Conservation (phyloP, 1,284 basidiomycete genomes). For the Cryptococcus sp. region DNA sequence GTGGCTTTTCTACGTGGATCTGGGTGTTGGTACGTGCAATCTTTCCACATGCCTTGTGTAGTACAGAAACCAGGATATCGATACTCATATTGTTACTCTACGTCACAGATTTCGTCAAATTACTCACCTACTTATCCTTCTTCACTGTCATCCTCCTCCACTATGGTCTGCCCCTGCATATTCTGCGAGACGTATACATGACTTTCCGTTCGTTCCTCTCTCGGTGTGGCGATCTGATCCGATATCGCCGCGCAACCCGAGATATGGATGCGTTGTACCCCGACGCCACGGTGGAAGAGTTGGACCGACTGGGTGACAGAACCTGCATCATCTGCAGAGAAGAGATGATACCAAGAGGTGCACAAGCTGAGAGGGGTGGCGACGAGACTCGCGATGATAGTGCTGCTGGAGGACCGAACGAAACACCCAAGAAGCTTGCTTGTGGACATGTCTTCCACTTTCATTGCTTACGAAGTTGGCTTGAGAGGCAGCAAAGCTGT, state of each 20-base stretch:
- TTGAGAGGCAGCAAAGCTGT: constrained; percentile 89
- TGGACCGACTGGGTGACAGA: constrained; percentile 75
- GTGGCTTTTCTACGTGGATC: constrained; percentile 92
- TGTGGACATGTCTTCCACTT: constrained; percentile 99
- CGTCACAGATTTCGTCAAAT: constrained; percentile 80
- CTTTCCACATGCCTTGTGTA: constrained; percentile 4
- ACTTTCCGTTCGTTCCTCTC: constrained; percentile 88
- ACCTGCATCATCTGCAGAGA: constrained; percentile 99
- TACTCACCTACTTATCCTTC: constrained; percentile 88
- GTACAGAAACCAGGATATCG: neutral
- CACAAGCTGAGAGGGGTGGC: constrained; percentile 17
- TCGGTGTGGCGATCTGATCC: constrained; percentile 79
- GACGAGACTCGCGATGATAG: neutral
- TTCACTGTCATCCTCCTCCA: constrained; percentile 88
- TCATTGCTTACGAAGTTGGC: constrained; percentile 93
- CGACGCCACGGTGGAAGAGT: constrained; percentile 83
- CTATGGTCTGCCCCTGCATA: constrained; percentile 95
- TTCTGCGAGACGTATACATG: constrained; percentile 94
- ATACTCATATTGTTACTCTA: no score
- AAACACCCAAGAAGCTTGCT: constrained; percentile 91
- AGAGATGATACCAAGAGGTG: constrained; percentile 71
- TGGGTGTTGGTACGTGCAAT: constrained; percentile 70
- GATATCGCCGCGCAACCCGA: constrained; percentile 89
- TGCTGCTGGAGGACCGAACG: constrained; percentile 73
- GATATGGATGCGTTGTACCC: constrained; percentile 98